Base-by-base conservation (phyloP, 441 rosid species). In the Heliophila coronopifolia region DNA sequence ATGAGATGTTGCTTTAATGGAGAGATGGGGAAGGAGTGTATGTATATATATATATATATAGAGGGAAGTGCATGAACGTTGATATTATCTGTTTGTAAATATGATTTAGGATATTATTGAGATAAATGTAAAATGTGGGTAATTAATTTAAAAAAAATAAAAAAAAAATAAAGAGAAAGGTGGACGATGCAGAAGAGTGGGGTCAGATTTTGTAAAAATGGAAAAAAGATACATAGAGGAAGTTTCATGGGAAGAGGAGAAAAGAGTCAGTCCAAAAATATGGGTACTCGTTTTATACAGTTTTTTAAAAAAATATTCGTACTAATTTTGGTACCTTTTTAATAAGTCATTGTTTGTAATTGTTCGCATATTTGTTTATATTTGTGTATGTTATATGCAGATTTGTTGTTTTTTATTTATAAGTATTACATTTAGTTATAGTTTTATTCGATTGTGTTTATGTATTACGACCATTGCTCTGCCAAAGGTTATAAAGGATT, bases 101-200 rank as follows among this genome's bases (percentile, higher is more conserved):
- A 47, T 19, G 17, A 2, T 24, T 23, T 19, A 8, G 10, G 24
- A 37, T 46, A 58, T 15, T 6, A 12, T 5, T 24, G 6, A 41
- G 5, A 61, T 27, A 44, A 44, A 44, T 61, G 66, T 52, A 52
- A 44, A 52, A 43, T 52, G 59, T 60, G 58, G 65, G 51, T 41
- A 11, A 33, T 55, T 54, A 35, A 15, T 14, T 4, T 42, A 15
- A 12, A 3, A 9, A 9, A 10, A 10, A 33, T 35, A 28, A 6
- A 36, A 17, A 10, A 0, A 11, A 44, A 11, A 25, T 5, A 23
- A 7, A 16, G 2, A 14, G 15, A 20, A 9, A 31, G 0, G 6
- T 32, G 2, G 9, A 14, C 20, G 48, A 2, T 59, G 50, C 23
- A 51, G 53, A 51, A 19, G 45, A 60, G 59, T 51, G 35, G 65